Evolutionary conservation across 2,329 filamentous ascomycete species (phyloP), one percentile per base, ranked within the genome.

Genomic region (Colletotrichum gloeosporioides): DNA sequence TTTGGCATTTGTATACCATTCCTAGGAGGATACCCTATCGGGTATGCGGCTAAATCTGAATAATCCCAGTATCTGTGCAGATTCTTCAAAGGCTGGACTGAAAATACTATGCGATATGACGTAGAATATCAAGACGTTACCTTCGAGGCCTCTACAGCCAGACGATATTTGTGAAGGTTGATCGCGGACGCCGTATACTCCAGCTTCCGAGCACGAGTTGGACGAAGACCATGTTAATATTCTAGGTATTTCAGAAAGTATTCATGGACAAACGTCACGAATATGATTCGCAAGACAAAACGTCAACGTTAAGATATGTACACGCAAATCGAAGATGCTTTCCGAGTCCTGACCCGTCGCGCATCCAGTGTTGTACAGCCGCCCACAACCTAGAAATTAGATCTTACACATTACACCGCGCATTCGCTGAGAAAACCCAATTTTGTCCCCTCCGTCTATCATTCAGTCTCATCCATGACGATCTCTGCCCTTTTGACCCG

Each of bases 131-230:
- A n/a, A 2, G 39, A 18, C 16, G 0, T n/a, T 3, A 12, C 0
- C 0, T n/a, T 6, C 18, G 5, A 9, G 18, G 9, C 3, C 39
- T 44, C 9, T 49, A 6, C 0, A 12, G 9, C 39, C 9, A 7
- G 9, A 3, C 39, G 0, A 0, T 49, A n/a, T 0, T 1, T 3
- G 39, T n/a, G 18, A 22, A n/a, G n/a, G 1, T 8, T 44, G 18
- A 44, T n/a, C 18, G 39, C 18, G 18, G 9, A 44, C 3, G 9
- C 39, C 3, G 9, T n/a, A n/a, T n/a, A 44, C 39, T 6, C 39
- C 18, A 18, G 39, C 18, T 2, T 44, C 1, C 18, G 3, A 44
- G 16, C 39, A n/a, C 3, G 4, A 44, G 18, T 44, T n/a, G 18
- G 18, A 44, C 39, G 9, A 49, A 7, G 39, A 49, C n/a, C 0